A percentile compares a stretch with the other conserved stretches of the same genome.
These are phyloP conservation scores for Mycena chlorophos DNA, from an alignment of 768 basidiomycete species.

Conservation along the genomic window DNA sequence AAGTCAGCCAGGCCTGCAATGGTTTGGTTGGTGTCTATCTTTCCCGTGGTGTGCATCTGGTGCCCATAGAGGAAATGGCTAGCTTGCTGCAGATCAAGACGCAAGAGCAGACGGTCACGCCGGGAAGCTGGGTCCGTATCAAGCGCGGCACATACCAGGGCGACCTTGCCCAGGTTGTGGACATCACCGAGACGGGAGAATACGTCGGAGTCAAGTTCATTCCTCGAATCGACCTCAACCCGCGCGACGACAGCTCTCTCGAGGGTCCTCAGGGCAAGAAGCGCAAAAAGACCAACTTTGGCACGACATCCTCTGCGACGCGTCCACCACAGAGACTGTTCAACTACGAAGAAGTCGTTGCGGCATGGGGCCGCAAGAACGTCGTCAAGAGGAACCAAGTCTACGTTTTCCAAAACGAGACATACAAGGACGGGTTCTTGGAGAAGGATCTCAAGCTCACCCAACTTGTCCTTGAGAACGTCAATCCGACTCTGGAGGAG, in stretches of 20 bases:
- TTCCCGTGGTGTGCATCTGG: conserved; percentile 76
- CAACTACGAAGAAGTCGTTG: conserved; percentile 89
- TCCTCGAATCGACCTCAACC: conserved; percentile 96
- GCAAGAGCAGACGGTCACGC: conserved; percentile 79
- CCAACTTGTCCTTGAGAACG: conserved; percentile 78
- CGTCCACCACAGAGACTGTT: conserved; percentile 92
- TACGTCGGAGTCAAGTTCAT: conserved; percentile 91
- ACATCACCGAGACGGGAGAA: conserved; percentile 90
- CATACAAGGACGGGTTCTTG: conserved; percentile 91
- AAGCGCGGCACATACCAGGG: conserved; percentile 91
- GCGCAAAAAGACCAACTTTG: conserved; percentile 66
- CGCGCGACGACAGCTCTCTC: conserved; percentile 70
- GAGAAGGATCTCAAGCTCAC: conserved; percentile 92
- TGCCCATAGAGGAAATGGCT: conserved; percentile 98
- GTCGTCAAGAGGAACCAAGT: conserved; percentile 73
- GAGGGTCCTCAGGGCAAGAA: conserved; percentile 83
- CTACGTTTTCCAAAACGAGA: conserved; percentile 90
- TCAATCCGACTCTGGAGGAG: conserved; percentile 95
- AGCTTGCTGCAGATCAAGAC: conserved; percentile 94
- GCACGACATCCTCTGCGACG: conserved; percentile 50
- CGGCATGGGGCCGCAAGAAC: conserved; percentile 77
- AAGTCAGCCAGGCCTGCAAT: conserved; percentile 80
- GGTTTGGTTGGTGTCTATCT: conserved; percentile 94
- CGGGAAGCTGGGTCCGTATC: conserved; percentile 94
- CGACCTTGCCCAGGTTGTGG: conserved; percentile 93